These are phyloP conservation scores for Tolypocladium tropicale DNA, from an alignment of 2,329 filamentous ascomycete species.

Conservation along the genomic window DNA sequence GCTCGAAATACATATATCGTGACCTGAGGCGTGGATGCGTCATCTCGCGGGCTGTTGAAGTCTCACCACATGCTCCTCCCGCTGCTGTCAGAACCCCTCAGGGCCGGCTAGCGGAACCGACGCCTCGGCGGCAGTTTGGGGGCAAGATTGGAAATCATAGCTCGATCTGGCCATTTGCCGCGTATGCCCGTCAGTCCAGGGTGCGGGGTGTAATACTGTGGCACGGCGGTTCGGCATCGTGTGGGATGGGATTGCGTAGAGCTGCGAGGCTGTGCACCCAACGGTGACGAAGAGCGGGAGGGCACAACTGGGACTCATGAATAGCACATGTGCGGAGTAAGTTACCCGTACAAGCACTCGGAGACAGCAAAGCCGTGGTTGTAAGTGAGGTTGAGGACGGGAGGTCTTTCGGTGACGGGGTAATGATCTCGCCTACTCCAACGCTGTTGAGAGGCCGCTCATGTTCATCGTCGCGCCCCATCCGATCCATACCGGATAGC, in stretches of 20 bases:
- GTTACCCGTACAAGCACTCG: too few species aligned
- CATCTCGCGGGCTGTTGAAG: too few species aligned
- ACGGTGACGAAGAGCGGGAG: not conserved
- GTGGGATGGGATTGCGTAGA: constrained; percentile 5
- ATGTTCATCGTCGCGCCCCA: not conserved
- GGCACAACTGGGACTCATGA: not conserved
- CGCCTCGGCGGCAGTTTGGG: not conserved
- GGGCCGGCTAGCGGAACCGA: too few species aligned
- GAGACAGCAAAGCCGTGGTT: too few species aligned
- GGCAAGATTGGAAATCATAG: not conserved
- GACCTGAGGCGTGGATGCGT: too few species aligned
- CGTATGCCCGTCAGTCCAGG: not conserved
- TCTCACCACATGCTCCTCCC: too few species aligned
- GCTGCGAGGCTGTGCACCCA: constrained; percentile 7
- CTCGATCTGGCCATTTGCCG: not conserved
- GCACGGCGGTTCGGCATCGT: not conserved
- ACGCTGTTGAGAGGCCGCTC: not conserved
- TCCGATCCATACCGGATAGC: too few species aligned
- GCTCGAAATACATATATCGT: not conserved
- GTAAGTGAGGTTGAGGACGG: too few species aligned
- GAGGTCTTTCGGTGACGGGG: not conserved
- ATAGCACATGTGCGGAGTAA: too few species aligned
- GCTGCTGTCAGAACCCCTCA: too few species aligned
- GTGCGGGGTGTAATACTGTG: not conserved
- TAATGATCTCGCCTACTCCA: not conserved